Evolutionary conservation across 2,329 filamentous ascomycete genomes (phyloP), one percentile per base, ranked within the genome.

Genomic region (Phaeosphaeria sp.): DNA sequence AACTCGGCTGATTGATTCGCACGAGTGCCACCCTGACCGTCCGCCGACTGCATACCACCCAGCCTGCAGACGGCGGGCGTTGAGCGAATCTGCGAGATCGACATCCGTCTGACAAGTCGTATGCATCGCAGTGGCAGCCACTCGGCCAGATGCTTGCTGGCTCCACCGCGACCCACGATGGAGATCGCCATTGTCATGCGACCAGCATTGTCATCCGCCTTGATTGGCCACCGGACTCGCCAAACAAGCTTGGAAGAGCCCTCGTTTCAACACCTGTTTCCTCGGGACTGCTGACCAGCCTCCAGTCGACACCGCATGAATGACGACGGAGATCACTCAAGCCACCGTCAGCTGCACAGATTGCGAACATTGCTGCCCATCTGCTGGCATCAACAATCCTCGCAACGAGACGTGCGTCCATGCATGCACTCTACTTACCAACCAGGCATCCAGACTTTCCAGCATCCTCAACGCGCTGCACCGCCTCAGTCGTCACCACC

Each of bases 261-360:
- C 62, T 60, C 53, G 68, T 73, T 70, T 72, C 67, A 64, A 70
- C 61, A 57, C 58, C 46, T 57, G 56, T 67, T 66, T 63, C 55
- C 59, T 58, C 53, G 57, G 61, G 53, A 63, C 58, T 64, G 50
- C 58, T 68, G 62, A 65, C 58, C 64, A 51, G 25, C 21, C 56
- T 39, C 55, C 49, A 51, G 51, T 57, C 51, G 56, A 49, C 60
- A 56, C 46, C 55, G 57, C 61, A 62, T 63, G 63, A 63, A 65
- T 62, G 59, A 63, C 65, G 47, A 42, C 52, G 39, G 36, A 24
- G 39, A 51, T 53, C 59, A 22, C 49, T 53, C 55, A 52, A 46
- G 50, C 51, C 63, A 55, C 53, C 22, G 52, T 52, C 50, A 39
- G 49, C 39, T 47, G 30, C 30, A 36, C 30, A 36, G 6, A 40